Evolutionary conservation across 306 rosid species (phyloP).

Genomic region (Quercus bicolor): DNA sequence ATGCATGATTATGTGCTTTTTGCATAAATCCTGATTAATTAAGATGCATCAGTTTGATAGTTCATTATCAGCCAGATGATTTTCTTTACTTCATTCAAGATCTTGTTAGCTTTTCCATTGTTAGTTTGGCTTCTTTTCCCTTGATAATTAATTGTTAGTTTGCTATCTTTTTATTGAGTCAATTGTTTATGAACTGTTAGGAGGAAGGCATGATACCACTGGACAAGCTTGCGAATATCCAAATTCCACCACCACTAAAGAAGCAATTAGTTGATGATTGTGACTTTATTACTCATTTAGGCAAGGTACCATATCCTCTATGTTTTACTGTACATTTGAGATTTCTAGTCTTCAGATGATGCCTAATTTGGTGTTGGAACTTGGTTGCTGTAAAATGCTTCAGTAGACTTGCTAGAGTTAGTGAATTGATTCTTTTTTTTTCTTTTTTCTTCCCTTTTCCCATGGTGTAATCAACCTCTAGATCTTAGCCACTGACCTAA

Average conservation of each 20-base stretch:
- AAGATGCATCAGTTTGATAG: constrained; percentile 11
- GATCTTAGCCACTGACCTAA: background rate
- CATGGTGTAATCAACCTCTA: background rate
- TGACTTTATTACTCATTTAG: constrained; percentile 70
- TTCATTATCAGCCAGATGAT: background rate
- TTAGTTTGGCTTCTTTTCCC: background rate
- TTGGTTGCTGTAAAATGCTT: background rate
- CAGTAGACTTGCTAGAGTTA: background rate
- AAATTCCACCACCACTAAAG: constrained; percentile 63
- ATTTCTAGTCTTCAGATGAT: background rate
- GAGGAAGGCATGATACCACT: constrained; percentile 25
- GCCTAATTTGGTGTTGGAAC: background rate
- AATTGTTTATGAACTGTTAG: constrained; percentile 34
- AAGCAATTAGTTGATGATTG: constrained; percentile 86
- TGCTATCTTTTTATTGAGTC: background rate
- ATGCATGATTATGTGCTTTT: background rate
- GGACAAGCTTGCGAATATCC: constrained; percentile 61
- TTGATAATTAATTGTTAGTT: background rate
- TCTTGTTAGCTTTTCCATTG: background rate
- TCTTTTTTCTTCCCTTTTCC: background rate
- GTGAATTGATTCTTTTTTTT: background rate
- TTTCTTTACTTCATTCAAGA: background rate
- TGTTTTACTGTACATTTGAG: background rate
- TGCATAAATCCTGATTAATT: background rate
- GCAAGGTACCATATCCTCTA: constrained; percentile 58